phyloP scores from a whole-genome alignment of 2,329 filamentous ascomycete genomes.

The Thelonectria rubi region DNA sequence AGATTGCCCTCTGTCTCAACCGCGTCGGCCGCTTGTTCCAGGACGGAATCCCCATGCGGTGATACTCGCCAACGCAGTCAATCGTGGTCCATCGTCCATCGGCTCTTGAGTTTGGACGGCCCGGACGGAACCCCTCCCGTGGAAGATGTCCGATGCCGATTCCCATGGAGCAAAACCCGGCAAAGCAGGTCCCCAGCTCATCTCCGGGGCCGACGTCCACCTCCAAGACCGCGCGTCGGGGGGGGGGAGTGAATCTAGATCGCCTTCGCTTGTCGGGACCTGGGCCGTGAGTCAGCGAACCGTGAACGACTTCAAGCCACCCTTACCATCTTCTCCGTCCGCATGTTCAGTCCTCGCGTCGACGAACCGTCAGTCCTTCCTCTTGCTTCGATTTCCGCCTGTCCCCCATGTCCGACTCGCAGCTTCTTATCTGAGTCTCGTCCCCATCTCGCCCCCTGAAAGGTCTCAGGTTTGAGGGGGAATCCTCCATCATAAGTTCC shows the following conservation, averaged over 20 bases:
- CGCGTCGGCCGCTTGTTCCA: too few species aligned
- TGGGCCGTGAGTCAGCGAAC: background rate
- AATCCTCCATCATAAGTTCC: background rate
- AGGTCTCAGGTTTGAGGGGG: background rate
- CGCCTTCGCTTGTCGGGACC: background rate
- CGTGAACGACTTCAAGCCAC: background rate
- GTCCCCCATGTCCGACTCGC: conserved; percentile 10
- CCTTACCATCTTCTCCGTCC: conserved; percentile 11
- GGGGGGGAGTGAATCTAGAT: background rate
- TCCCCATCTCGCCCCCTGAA: conserved; percentile 16
- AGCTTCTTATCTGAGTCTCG: conserved; percentile 19
- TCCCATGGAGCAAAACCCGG: background rate
- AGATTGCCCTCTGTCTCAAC: background rate
- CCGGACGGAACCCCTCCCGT: background rate
- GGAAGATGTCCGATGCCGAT: background rate
- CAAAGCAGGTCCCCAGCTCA: background rate
- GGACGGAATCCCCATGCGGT: background rate
- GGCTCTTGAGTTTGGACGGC: background rate
- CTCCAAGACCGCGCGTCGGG: background rate
- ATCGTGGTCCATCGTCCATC: too few species aligned
- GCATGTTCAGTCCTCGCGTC: conserved; percentile 24
- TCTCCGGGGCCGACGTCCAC: conserved; percentile 1
- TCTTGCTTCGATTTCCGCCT: conserved; percentile 12
- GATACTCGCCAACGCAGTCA: background rate
- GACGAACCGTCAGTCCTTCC: conserved; percentile 23